Base-by-base conservation (phyloP, 2,329 filamentous ascomycete genomes). In the Chaetomium sp. region DNA sequence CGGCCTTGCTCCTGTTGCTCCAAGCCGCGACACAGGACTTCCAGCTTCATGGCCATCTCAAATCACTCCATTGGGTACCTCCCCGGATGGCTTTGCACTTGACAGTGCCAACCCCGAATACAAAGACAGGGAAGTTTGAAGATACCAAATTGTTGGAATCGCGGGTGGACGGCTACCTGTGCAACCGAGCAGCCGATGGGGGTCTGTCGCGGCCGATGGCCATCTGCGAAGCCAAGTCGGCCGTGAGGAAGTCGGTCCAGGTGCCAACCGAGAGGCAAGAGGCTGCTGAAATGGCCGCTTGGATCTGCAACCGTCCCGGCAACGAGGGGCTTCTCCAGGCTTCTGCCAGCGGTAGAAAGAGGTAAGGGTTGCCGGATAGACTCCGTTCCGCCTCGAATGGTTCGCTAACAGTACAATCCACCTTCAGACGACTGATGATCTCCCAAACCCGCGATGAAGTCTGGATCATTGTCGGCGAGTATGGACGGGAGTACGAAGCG, bases 401-500 rank as follows among this genome's bases (percentile, higher is more conserved):
- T n/a, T n/a, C 10, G 48, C 48, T 50, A 27, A 50, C 38, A 2
- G 6, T 12, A 27, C 2, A 6, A 2, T 12, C 6, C 14, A 2
- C 10, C 14, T 3, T 27, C n/a, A 51, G 49, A 19, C 49, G 49
- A 10, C 49, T 51, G 6, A 36, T 51, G 40, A 32, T 51, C 14
- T 51, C 49, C 7, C 49, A 51, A 38, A 27, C 38, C 14, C 33
- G 40, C n/a, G 32, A 51, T 14, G 49, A 51, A 14, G 37, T 51
- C n/a, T 51, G 38, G 19, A 51, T 51, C 49, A 51, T 51, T 11
- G 32, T 51, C 4, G 49, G 49, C 32, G 49, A 51, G 40, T 51
- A 51, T 32, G 49, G 49, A 11, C 38, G 6, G 2, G n/a, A 10
- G 38, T 44, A 51, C 32, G 49, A 51, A 14, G 33, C 36, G 4